Evolutionary conservation across 441 rosid species (phyloP).

Genomic region (Breynia disticha): DNA sequence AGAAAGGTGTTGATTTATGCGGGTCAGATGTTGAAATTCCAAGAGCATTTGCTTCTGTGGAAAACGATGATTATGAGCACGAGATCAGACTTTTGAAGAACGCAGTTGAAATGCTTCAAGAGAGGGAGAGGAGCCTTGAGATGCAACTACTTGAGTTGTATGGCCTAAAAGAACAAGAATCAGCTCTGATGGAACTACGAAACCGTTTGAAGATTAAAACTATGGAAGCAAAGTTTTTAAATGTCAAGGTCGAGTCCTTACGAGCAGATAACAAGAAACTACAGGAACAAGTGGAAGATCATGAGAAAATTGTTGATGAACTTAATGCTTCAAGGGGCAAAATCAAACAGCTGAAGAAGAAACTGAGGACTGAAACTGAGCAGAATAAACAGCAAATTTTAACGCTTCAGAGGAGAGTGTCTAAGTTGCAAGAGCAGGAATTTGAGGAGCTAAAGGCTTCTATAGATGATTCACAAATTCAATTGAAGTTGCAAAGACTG

Average conservation of each 20-base stretch:
- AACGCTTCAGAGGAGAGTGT: constrained; percentile 51
- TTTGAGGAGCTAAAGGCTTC: constrained; percentile 16
- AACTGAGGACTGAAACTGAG: constrained; percentile 54
- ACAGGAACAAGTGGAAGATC: constrained; percentile 46
- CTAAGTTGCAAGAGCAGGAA: constrained; percentile 55
- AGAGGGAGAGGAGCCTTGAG: constrained; percentile 70
- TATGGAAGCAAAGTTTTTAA: constrained; percentile 62
- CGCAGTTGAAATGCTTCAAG: constrained; percentile 48
- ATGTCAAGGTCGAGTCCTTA: constrained; percentile 60
- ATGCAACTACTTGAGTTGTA: constrained; percentile 67
- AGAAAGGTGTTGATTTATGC: constrained; percentile 24
- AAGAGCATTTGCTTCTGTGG: constrained; percentile 26
- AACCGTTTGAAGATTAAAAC: constrained; percentile 62
- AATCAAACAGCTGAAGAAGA: constrained; percentile 53
- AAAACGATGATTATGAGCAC: constrained; percentile 38
- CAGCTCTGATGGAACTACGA: constrained; percentile 58
- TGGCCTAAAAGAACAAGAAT: constrained; percentile 79
- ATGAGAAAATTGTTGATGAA: constrained; percentile 35
- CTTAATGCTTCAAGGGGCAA: constrained; percentile 51
- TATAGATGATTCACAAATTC: constrained; percentile 25
- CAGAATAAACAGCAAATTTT: constrained; percentile 60
- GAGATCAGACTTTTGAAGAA: constrained; percentile 51
- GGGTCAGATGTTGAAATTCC: constrained; percentile 30
- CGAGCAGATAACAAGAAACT: constrained; percentile 55
- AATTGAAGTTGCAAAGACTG: constrained; percentile 39